Conservation (phyloP, 2,329 filamentous ascomycete genomes). For the Clonostachys chloroleuca region DNA sequence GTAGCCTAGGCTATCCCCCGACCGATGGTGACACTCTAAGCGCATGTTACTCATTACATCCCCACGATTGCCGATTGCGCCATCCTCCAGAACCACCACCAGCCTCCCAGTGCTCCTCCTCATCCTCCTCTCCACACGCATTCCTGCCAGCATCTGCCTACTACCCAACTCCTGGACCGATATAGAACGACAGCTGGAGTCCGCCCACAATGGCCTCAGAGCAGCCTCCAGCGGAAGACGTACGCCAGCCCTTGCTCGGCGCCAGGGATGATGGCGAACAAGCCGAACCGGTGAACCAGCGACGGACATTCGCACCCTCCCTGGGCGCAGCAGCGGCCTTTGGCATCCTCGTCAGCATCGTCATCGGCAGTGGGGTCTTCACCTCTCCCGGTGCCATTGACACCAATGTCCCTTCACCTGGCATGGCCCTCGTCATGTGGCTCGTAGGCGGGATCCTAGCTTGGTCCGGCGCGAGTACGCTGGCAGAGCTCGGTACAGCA, state of each 20-base stretch:
- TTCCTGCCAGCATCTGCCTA: too few species aligned
- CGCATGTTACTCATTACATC: too few species aligned
- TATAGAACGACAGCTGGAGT: too few species aligned
- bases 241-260: background rate
- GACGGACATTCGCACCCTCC: conserved; percentile 30
- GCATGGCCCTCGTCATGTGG: conserved; percentile 54
- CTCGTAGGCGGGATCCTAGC: conserved; percentile 56
- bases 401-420: conserved; percentile 58
- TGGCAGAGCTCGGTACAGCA: conserved; percentile 59
- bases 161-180: too few species aligned
- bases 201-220: too few species aligned
- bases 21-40: too few species aligned
- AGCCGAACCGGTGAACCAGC: background rate
- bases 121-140: too few species aligned
- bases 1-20: too few species aligned
- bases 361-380: conserved; percentile 62
- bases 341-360: conserved; percentile 57
- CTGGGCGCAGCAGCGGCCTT: conserved; percentile 46
- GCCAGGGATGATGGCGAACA: background rate
- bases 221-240: background rate
- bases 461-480: conserved; percentile 59
- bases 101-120: too few species aligned
- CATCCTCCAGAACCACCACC: too few species aligned
- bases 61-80: too few species aligned
- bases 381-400: conserved; percentile 61